These are phyloP conservation scores for Aspergillus sparsus DNA, from an alignment of 495 filamentous ascomycete species.

Conservation along the genomic window DNA sequence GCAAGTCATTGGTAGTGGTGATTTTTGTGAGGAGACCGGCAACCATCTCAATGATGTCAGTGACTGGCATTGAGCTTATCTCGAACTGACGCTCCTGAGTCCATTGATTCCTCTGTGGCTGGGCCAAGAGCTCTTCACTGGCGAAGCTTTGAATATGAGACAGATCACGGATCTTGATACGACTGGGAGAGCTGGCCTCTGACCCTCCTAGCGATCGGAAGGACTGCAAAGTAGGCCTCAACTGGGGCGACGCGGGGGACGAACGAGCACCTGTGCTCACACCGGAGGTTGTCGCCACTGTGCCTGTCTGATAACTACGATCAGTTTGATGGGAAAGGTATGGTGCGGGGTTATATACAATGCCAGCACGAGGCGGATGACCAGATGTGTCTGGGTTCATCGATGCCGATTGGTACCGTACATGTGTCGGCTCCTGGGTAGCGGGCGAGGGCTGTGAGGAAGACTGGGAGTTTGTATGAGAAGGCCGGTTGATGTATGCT, in stretches of 20 bases:
- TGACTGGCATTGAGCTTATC: constrained; percentile 96
- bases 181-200: constrained; percentile 64
- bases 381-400: constrained; percentile 35
- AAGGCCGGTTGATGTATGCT: constrained; percentile 40
- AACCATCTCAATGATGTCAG: constrained; percentile 99
- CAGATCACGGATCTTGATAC: constrained; percentile 80
- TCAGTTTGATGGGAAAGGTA: constrained; percentile 22
- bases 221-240: constrained; percentile 54
- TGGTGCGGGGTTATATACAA: constrained; percentile 24
- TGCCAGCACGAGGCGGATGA: constrained; percentile 29
- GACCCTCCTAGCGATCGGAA: constrained; percentile 53
- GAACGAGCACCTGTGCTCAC: constrained; percentile 27
- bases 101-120: constrained; percentile 48
- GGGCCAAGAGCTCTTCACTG: constrained; percentile 65
- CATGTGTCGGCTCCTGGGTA: constrained; percentile 31
- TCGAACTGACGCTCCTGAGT: constrained; percentile 68
- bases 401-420: constrained; percentile 26
- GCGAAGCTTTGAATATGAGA: constrained; percentile 89
- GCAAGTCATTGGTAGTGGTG: constrained; percentile 91
- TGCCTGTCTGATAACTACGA: constrained; percentile 19
- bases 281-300: constrained; percentile 13
- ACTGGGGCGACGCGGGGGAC: constrained; percentile 54
- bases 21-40: constrained; percentile 98
- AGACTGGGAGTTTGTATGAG: constrained; percentile 32
- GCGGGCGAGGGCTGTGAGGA: constrained; percentile 31